Evolutionary conservation across 2,329 filamentous ascomycete species (phyloP), one percentile per base, ranked within the genome.

Genomic region (Didymella arachidicola): DNA sequence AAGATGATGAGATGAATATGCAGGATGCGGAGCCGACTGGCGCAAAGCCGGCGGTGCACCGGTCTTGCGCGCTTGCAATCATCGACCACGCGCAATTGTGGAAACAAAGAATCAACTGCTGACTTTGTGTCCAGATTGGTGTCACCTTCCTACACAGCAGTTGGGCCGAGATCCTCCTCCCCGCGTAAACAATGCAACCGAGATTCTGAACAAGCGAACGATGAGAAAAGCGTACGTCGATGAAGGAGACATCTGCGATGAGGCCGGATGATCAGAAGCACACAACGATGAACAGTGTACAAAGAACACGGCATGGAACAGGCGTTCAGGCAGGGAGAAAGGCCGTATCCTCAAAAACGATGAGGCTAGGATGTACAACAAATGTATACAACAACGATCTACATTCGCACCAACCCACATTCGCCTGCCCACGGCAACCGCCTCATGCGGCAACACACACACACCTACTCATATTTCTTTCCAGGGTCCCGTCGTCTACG

Each of bases 131-230:
- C 19, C 25, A 84, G 82, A 77, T 80, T 50, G 81, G 81, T 58
- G 81, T 84, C 36, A 77, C 81, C 7, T 84, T 84, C 68, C 66
- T 84, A 43, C 78, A 81, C 68, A 83, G 80, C 72, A 82, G 80
- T 75, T 84, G 80, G 80, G 79, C 78, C 63, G 82, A 84, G 74
- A 74, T 82, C 53, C 70, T 84, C 6, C 72, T 82, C 10, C 81
- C 82, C 46, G 78, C 80, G 75, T 83, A 77, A 77, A 78, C 43
- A 26, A 46, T 45, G 51, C 22, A 45, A 43, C 27, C 19, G 12
- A 42, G n/a, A 11, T 45, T 38, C 16, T 12, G 41, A n/a, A 53
- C 34, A 30, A 48, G 30, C 26, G 38, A 57, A 36, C 27, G 47
- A 32, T 25, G 48, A 53, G 30, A 30, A n/a, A 39, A 19, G 43